Conservation (phyloP, 1,139 yeast genomes). For the Meyerozyma guilliermondii region DNA sequence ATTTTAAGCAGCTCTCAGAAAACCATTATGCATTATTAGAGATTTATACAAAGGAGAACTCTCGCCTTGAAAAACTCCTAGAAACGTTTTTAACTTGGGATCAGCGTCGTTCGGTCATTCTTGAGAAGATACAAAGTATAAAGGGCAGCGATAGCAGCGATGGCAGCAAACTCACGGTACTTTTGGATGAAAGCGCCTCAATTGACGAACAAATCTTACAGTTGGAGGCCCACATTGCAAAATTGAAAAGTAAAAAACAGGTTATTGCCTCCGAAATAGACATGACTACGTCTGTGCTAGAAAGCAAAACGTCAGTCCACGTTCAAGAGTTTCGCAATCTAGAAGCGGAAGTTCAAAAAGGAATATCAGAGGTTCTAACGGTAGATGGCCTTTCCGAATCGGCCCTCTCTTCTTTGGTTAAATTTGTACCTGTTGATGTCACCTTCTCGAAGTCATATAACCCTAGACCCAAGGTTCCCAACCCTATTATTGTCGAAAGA, state of each 20-base stretch:
- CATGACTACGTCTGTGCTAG: constrained; percentile 50
- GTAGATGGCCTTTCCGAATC: constrained; percentile 19
- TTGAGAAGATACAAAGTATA: constrained; percentile 34
- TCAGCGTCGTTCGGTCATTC: constrained; percentile 25
- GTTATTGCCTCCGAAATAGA: constrained; percentile 39
- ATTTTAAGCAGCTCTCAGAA: constrained; percentile 35
- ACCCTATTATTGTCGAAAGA: background rate
- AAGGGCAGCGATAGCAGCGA: constrained; percentile 38
- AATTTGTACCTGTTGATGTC: constrained; percentile 25
- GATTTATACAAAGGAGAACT: constrained; percentile 38
- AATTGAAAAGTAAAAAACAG: constrained; percentile 32
- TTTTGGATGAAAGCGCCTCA: constrained; percentile 28
- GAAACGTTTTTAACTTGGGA: constrained; percentile 44
- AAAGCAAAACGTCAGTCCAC: constrained; percentile 43
- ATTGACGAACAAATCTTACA: constrained; percentile 39
- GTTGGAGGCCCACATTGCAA: constrained; percentile 34
- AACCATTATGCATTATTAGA: constrained; percentile 46
- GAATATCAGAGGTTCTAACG: constrained; percentile 22
- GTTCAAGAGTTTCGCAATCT: constrained; percentile 36
- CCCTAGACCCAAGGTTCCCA: constrained; percentile 2
- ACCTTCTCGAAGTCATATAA: constrained; percentile 20
- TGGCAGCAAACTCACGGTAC: constrained; percentile 38
- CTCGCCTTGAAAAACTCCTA: constrained; percentile 23
- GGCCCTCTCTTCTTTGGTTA: constrained; percentile 17
- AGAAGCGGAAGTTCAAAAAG: constrained; percentile 35